phyloP scores from a whole-genome alignment of 2,329 filamentous ascomycete species.

The Myriosclerotinia scirpicola region DNA sequence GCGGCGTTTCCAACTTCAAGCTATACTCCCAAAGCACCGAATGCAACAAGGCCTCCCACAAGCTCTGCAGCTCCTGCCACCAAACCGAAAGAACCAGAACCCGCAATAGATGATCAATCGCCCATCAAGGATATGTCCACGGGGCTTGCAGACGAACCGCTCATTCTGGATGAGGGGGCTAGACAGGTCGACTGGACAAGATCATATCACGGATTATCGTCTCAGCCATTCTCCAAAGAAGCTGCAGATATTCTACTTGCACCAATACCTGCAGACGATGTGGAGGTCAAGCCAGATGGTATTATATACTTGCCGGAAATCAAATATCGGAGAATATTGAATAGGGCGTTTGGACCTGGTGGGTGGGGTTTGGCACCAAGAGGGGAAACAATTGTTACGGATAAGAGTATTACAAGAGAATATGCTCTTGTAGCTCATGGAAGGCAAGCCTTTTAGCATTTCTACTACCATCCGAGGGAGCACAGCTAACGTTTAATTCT shows the following conservation, averaged over 20 bases:
- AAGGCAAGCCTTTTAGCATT: conserved; percentile 56
- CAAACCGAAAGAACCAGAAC: conserved; percentile 52
- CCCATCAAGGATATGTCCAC: conserved; percentile 46
- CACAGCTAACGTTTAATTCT: conserved; percentile 25
- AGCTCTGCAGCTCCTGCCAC: conserved; percentile 2
- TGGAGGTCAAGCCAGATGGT: conserved; percentile 97
- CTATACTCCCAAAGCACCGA: conserved; percentile 31
- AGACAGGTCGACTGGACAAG: conserved; percentile 70
- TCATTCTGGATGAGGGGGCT: conserved; percentile 48
- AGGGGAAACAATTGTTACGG: conserved; percentile 65
- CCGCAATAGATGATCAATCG: conserved; percentile 48
- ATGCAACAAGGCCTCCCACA: conserved; percentile 20
- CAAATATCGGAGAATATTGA: conserved; percentile 91
- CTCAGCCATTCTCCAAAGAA: conserved; percentile 63
- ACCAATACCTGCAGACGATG: conserved; percentile 68
- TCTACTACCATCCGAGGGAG: background rate
- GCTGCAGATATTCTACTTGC: conserved; percentile 60
- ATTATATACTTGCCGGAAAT: conserved; percentile 97
- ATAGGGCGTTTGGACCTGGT: conserved; percentile 88
- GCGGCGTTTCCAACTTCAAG: conserved; percentile 34
- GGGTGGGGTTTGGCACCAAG: conserved; percentile 93
- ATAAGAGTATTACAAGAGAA: conserved; percentile 71
- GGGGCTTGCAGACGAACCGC: conserved; percentile 52
- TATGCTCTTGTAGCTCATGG: conserved; percentile 89
- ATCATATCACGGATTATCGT: conserved; percentile 68